phyloP scores from a whole-genome alignment of 108 stramenopile species.

The Pseudonitzschia multistriata region DNA sequence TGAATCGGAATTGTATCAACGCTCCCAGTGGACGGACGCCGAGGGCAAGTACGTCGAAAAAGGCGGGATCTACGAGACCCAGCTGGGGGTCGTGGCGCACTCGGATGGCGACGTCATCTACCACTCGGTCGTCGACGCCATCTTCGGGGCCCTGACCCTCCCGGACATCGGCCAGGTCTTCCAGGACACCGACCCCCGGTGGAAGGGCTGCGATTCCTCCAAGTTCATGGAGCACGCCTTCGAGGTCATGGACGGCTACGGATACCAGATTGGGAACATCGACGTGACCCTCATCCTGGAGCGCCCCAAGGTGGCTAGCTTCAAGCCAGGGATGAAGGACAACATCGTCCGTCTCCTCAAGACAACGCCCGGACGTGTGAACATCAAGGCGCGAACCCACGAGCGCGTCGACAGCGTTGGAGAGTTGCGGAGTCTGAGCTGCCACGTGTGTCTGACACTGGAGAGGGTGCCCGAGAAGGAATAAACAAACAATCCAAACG shows the following conservation, averaged over 20 bases:
- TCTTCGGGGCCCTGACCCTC: conserved; percentile 87
- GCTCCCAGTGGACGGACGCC: conserved; percentile 66
- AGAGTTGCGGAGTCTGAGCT: conserved; percentile 86
- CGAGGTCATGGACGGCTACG: conserved; percentile 75
- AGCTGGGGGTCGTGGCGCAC: conserved; percentile 90
- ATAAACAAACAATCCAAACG: not conserved
- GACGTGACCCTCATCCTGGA: conserved; percentile 90
- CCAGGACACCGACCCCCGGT: conserved; percentile 93
- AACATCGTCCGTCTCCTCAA: conserved; percentile 86
- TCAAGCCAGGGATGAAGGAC: conserved; percentile 92
- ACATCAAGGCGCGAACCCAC: conserved; percentile 95
- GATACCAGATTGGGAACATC: conserved; percentile 86
- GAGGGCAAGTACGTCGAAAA: conserved; percentile 78
- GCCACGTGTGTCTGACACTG: conserved; percentile 92
- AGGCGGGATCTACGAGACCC: conserved; percentile 70
- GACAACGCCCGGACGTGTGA: conserved; percentile 85
- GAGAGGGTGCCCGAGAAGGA: conserved; percentile 37
- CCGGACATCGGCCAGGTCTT: conserved; percentile 95
- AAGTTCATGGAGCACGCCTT: conserved; percentile 94
- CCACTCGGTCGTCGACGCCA: conserved; percentile 92
- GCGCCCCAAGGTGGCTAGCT: conserved; percentile 82
- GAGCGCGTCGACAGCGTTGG: conserved; percentile 92
- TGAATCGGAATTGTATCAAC: not conserved
- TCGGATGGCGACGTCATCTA: conserved; percentile 95
- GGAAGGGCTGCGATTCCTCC: conserved; percentile 90